Base-by-base conservation (phyloP, 768 basidiomycete genomes). In the Russula lepida region DNA sequence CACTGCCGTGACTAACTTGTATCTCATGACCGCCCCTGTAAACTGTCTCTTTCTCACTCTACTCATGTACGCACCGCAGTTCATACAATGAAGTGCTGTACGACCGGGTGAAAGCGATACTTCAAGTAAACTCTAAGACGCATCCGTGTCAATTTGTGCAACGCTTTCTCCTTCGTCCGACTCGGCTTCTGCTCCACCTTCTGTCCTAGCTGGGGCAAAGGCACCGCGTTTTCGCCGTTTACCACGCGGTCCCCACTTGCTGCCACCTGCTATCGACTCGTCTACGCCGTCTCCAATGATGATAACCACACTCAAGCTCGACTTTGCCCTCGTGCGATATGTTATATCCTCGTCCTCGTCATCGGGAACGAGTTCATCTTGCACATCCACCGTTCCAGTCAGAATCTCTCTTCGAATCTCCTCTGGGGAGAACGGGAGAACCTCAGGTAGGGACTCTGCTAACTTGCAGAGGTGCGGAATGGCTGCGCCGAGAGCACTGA, bases 401-500 rank as follows among this genome's bases (percentile, higher is more conserved):
- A 75, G 76, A 15, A 87, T 75, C 58, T 85, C 79, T 25, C 78
- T 79, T 44, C 78, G 77, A 5, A 90, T 81, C 58, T 90, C 86
- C 51, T 83, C 80, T 39, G 73, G 70, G 0, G 81, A 66, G 68
- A 82, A 89, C 0, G 90, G 89, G 12, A 95, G 77, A 51, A 86
- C 83, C 3, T 80, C 76, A 0, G 90, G 88, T 30, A 94, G 76
- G 23, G 89, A 85, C 6, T 85, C 79, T 13, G 81, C 74, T 15
- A 95, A 77, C 50, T 83, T 83, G 30, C 88, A 73, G 25, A 92
- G 81, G 67, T 85, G 85, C 3, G 92, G 91, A 59, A 95, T 93
- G 1, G 93, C 91, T 5, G 92, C 92, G 27, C 91, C 92, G 84
- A 94, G 87, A 6, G 89, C 92, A 61, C 81, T 83, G 47, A 95